These are phyloP conservation scores for Globisporangium radiosum DNA, from an alignment of 352 stramenopile genomes.

Conservation along the genomic window DNA sequence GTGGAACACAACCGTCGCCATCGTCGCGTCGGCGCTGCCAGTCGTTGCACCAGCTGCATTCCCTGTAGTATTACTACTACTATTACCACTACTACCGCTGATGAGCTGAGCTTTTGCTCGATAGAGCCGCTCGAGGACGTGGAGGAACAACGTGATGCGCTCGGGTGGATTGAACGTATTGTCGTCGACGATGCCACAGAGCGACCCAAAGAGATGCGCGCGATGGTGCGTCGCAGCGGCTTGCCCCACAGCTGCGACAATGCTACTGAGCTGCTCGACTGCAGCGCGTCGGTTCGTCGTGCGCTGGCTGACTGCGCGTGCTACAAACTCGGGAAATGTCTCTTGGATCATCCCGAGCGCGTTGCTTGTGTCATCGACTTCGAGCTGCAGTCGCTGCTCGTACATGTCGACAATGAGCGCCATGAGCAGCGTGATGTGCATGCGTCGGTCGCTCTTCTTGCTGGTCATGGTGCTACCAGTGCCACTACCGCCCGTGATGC, in stretches of 20 bases:
- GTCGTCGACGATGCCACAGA: constrained; percentile 39
- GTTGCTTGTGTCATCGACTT: constrained; percentile 25
- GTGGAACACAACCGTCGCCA: constrained; percentile 60
- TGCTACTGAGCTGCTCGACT: constrained; percentile 53
- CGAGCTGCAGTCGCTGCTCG: constrained; percentile 43
- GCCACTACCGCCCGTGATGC: too few relatives aligned
- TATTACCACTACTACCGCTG: constrained; percentile 7
- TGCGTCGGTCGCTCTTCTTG: constrained; percentile 60
- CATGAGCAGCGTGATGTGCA: constrained; percentile 65
- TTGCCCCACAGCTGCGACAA: constrained; percentile 46
- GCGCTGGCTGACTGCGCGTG: constrained; percentile 45
- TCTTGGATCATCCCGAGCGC: constrained; percentile 25
- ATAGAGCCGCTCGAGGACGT: constrained; percentile 55
- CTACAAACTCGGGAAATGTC: constrained; percentile 66
- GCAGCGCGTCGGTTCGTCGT: constrained; percentile 37
- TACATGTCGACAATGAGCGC: constrained; percentile 70
- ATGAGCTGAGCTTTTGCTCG: constrained; percentile 29
- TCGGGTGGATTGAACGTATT: constrained; percentile 57
- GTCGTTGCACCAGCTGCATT: neutral
- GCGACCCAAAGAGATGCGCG: constrained; percentile 46
- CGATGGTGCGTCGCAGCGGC: constrained; percentile 32
- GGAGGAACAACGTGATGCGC: constrained; percentile 60
- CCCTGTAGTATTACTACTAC: neutral
- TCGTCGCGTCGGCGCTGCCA: constrained; percentile 12
- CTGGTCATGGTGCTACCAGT: constrained; percentile 6